A percentile compares a stretch with the other conserved stretches of the same genome.
Conservation (phyloP, 495 filamentous ascomycete species). For the Glarea lozoyensis region DNA sequence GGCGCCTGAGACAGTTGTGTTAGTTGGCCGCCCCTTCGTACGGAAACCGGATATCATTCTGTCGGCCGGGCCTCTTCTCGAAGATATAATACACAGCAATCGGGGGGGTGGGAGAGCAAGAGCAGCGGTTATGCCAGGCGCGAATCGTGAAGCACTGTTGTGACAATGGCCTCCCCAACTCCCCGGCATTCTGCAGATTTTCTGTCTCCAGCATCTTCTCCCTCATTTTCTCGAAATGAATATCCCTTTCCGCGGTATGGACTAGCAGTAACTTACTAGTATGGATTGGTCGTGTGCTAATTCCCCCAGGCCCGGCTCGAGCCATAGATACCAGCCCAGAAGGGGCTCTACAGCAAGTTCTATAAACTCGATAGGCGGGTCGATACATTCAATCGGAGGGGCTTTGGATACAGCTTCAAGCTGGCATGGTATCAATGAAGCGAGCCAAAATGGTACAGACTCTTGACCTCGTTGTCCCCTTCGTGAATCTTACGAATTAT, state of each 20-base stretch:
- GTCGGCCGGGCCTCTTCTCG: not conserved
- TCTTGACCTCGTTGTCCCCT: not conserved
- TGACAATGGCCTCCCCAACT: constrained; percentile 55
- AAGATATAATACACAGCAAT: not conserved
- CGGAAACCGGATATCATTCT: not conserved
- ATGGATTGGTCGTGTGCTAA: too few relatives aligned
- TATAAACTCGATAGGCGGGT: constrained; percentile 66
- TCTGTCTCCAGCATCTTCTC: constrained; percentile 42
- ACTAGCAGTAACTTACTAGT: not conserved
- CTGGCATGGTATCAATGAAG: constrained; percentile 59
- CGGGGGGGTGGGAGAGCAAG: constrained; percentile 12
- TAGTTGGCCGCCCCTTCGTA: too few relatives aligned
- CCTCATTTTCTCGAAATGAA: constrained; percentile 45
- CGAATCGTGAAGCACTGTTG: not conserved
- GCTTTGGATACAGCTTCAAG: constrained; percentile 57
- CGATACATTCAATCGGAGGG: constrained; percentile 72
- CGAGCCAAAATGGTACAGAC: constrained; percentile 67
- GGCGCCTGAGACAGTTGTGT: constrained; percentile 12
- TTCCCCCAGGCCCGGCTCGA: constrained; percentile 21
- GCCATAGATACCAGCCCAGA: constrained; percentile 28
- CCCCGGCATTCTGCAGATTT: constrained; percentile 66
- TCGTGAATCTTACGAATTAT: constrained; percentile 2
- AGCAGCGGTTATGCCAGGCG: not conserved
- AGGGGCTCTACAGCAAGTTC: constrained; percentile 84
- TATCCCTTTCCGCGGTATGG: constrained; percentile 44